Evolutionary conservation across 2,329 filamentous ascomycete species (phyloP).

Genomic region (Ophiostoma ulmi): DNA sequence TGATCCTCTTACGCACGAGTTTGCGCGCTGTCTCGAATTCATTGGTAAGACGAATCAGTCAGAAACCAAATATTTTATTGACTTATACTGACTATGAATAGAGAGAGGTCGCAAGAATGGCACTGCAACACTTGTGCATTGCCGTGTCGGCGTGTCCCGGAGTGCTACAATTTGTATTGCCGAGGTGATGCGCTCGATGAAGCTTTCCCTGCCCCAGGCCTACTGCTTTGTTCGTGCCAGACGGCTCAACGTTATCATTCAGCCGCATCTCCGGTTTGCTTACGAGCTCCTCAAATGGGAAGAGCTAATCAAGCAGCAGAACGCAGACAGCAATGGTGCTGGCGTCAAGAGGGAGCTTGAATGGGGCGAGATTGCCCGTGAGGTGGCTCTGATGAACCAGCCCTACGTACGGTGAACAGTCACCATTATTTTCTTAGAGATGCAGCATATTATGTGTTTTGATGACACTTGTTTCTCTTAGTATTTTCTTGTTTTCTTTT

Average conservation of each 20-base stretch:
- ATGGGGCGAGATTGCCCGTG: constrained; percentile 81
- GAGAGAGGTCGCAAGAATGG: constrained; percentile 72
- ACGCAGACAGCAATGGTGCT: constrained; percentile 17
- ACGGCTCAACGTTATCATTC: constrained; percentile 93
- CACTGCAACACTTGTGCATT: constrained; percentile 88
- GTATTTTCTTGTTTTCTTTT: neutral
- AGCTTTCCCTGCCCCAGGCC: constrained; percentile 80
- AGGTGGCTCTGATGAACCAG: constrained; percentile 93
- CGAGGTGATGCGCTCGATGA: constrained; percentile 84
- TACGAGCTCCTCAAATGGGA: constrained; percentile 98
- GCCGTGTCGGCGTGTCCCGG: constrained; percentile 88
- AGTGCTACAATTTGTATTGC: constrained; percentile 98
- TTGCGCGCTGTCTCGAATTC: constrained; percentile 79
- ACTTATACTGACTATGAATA: constrained; percentile 36
- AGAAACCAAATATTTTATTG: neutral
- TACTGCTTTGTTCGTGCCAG: constrained; percentile 95
- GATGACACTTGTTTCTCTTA: neutral
- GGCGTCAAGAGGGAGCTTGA: constrained; percentile 71
- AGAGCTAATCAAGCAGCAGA: constrained; percentile 50
- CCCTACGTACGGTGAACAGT: constrained; percentile 67
- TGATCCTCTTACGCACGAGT: constrained; percentile 81
- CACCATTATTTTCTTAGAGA: neutral
- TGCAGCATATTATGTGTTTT: neutral
- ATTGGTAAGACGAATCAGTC: constrained; percentile 62
- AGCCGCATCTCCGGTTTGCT: constrained; percentile 89